A percentile compares a stretch with the other conserved stretches of the same genome.
phyloP scores from a whole-genome alignment of 129 eudicot species.

The Ambrosia artemisiifolia region DNA sequence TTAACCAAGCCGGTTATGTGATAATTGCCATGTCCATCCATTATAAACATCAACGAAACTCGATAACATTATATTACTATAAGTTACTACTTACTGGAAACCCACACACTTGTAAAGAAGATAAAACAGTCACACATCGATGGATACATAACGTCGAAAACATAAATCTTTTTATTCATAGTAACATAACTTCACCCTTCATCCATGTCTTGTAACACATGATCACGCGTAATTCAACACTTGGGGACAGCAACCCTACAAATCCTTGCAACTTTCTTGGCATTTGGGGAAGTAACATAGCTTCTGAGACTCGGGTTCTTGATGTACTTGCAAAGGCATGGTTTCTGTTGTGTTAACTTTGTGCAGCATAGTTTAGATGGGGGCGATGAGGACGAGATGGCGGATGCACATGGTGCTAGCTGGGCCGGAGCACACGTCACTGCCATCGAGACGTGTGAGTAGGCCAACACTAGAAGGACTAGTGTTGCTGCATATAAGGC shows the following conservation, averaged over 20 bases:
- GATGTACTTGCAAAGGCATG: conserved; percentile 46
- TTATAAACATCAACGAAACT: background rate
- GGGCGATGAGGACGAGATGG: conserved; percentile 22
- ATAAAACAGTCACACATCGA: background rate
- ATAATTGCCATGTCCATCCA: background rate
- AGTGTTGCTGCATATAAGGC: conserved; percentile 10
- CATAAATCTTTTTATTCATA: conserved; percentile 16
- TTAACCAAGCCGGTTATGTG: background rate
- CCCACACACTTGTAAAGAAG: background rate
- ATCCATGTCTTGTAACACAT: background rate
- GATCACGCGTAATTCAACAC: conserved; percentile 30
- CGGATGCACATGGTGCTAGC: conserved; percentile 36
- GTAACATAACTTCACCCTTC: background rate
- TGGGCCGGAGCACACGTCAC: conserved; percentile 36
- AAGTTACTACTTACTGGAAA: background rate
- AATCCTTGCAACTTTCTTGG: conserved; percentile 38
- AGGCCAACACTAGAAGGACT: conserved; percentile 13
- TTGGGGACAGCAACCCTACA: conserved; percentile 43
- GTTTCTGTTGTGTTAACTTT: conserved; percentile 37
- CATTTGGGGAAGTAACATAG: conserved; percentile 35
- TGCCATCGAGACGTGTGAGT: conserved; percentile 25
- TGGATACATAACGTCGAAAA: background rate
- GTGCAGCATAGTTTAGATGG: conserved; percentile 40
- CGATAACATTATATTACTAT: background rate
- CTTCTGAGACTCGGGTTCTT: conserved; percentile 38